Evolutionary conservation across 192 early-diverging fungal species (phyloP).

Genomic region (Paraglomus brasilianum): DNA sequence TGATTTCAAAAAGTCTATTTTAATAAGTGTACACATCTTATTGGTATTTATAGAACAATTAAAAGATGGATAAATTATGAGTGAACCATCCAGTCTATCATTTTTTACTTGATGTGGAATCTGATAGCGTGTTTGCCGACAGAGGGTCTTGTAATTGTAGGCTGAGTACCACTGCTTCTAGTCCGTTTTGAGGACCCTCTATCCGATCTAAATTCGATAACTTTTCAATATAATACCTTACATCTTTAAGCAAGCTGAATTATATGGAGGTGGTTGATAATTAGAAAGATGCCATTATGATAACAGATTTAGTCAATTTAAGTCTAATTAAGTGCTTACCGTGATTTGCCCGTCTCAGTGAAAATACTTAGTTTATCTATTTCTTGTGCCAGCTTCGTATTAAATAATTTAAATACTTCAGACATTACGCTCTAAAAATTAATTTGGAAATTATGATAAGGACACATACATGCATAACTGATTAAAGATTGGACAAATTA

Average conservation of each 20-base stretch:
- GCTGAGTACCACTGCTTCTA: conserved; percentile 2
- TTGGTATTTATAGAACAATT: no score
- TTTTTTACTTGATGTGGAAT: no score
- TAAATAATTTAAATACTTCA: conserved; percentile 23
- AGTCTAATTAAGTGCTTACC: no score
- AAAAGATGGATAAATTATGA: no score
- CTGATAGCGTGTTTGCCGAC: no score
- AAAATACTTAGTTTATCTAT: conserved; percentile 14
- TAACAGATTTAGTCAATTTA: no score
- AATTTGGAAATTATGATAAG: background rate
- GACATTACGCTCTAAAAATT: conserved; percentile 27
- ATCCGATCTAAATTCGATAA: conserved; percentile 26
- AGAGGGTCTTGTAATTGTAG: conserved; percentile 5
- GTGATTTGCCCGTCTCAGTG: conserved; percentile 16
- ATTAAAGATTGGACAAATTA: no score
- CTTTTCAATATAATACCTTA: conserved; percentile 22
- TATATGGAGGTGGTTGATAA: background rate
- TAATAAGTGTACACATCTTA: no score
- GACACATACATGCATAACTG: background rate
- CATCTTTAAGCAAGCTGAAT: conserved; percentile 3
- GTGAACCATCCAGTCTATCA: no score
- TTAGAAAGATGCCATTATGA: no score
- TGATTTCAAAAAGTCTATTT: no score
- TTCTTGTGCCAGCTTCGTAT: conserved; percentile 26
- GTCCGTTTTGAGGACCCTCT: background rate